A percentile compares a stretch with the other conserved stretches of the same genome.
phyloP scores from a whole-genome alignment of 257 asterid genomes.

The Solanum dulcamara region DNA sequence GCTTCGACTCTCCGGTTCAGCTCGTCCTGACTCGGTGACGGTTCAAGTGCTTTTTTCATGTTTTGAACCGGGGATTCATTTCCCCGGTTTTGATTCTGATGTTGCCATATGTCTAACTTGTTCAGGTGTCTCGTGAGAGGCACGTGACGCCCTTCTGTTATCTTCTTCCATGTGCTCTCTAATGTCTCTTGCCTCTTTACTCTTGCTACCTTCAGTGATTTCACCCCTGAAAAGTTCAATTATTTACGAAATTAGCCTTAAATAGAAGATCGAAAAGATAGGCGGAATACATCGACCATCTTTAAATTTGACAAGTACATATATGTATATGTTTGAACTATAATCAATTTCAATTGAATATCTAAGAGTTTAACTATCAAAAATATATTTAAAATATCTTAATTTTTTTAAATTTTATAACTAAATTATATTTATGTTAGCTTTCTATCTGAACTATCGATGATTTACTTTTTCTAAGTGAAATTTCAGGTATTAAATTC shows the following conservation, averaged over 20 bases:
- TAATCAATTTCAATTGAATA: too few relatives aligned
- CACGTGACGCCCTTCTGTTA: conserved; percentile 16
- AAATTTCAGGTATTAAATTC: too few relatives aligned
- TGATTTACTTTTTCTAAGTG: not conserved
- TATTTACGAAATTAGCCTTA: not conserved
- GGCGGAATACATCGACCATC: rapidly evolving
- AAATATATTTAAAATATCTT: too few relatives aligned
- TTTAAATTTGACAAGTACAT: not conserved
- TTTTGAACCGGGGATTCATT: not conserved
- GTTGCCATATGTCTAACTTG: not conserved
- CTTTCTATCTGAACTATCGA: too few relatives aligned
- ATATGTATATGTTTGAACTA: too few relatives aligned
- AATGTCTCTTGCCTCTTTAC: conserved; percentile 12
- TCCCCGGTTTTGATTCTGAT: conserved; percentile 27
- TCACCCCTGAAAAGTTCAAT: not conserved
- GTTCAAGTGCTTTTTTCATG: conserved; percentile 15
- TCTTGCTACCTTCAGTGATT: not conserved
- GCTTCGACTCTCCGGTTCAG: conserved; percentile 61
- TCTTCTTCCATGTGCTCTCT: conserved; percentile 21
- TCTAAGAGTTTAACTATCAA: too few relatives aligned
- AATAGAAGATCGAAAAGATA: too few relatives aligned
- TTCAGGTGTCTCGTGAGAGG: conserved; percentile 8
- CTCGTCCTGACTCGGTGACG: conserved; percentile 58
- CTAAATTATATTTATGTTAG: too few relatives aligned
- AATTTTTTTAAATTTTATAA: too few relatives aligned